Evolutionary conservation across 345 rosid genomes (phyloP).

Genomic region (Kandelia obovata): DNA sequence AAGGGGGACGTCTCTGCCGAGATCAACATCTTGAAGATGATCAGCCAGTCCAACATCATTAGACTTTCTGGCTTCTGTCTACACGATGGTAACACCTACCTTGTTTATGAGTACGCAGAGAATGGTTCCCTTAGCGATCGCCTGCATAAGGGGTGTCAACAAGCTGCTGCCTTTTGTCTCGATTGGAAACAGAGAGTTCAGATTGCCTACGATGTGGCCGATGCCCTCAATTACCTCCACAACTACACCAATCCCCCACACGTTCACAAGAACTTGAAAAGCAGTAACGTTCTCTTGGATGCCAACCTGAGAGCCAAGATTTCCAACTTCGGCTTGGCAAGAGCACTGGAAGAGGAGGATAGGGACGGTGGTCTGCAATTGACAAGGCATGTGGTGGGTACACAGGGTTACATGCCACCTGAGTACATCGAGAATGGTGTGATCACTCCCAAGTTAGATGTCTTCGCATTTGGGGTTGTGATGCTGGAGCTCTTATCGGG

Average conservation of each 20-base stretch:
- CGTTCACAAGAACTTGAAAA: conserved; percentile 80
- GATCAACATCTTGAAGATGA: conserved; percentile 73
- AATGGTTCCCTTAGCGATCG: conserved; percentile 68
- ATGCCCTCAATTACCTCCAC: conserved; percentile 77
- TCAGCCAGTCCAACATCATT: conserved; percentile 70
- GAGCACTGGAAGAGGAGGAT: conserved; percentile 40
- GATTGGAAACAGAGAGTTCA: conserved; percentile 86
- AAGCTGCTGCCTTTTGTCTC: conserved; percentile 23
- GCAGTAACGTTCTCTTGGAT: conserved; percentile 74
- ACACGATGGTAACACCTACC: conserved; percentile 68
- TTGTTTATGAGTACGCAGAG: conserved; percentile 69
- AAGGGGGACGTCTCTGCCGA: conserved; percentile 74
- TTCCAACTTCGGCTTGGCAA: conserved; percentile 73
- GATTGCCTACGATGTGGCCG: conserved; percentile 63
- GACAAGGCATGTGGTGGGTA: conserved; percentile 79
- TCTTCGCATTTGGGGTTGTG: conserved; percentile 79
- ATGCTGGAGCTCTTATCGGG: conserved; percentile 81
- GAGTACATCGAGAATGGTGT: conserved; percentile 87
- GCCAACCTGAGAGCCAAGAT: conserved; percentile 68
- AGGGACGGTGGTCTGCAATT: conserved; percentile 48
- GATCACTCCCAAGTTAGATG: conserved; percentile 78
- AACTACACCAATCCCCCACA: conserved; percentile 71
- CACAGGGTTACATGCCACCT: conserved; percentile 85
- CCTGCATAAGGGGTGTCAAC: conserved; percentile 40
- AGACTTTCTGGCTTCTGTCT: conserved; percentile 86